Base-by-base conservation (phyloP, 805 yeast species). In the Yamadazyma insecticola region DNA sequence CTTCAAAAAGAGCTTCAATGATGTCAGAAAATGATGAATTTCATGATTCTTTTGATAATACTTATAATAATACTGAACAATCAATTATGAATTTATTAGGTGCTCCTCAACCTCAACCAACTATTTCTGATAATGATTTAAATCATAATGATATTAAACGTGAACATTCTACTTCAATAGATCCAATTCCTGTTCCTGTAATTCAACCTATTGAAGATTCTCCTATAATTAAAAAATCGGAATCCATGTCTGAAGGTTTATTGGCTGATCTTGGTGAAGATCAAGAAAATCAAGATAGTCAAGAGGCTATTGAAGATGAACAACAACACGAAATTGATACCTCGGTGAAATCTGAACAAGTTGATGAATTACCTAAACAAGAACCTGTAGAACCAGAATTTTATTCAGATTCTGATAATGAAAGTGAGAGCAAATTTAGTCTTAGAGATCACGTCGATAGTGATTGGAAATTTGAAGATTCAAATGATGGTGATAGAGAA, bases 81-180 rank as follows among this genome's bases (percentile, higher is more conserved):
- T 59, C 70, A 1, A 65, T 63, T 4, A 51, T 65, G 60, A 58
- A 61, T 36, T 45, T 65, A 20, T 48, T 65, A n/a, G n/a, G n/a
- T n/a, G n/a, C n/a, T n/a, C n/a, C n/a, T n/a, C n/a, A n/a, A n/a
- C n/a, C n/a, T n/a, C n/a, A n/a, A n/a, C n/a, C n/a, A n/a, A n/a
- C n/a, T n/a, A n/a, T n/a, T n/a, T n/a, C n/a, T n/a, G n/a, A n/a
- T n/a, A n/a, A n/a, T n/a, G n/a, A n/a, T n/a, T n/a, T n/a, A n/a
- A n/a, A n/a, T n/a, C n/a, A n/a, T n/a, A n/a, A n/a, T n/a, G n/a
- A n/a, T n/a, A n/a, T n/a, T n/a, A n/a, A n/a, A n/a, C n/a, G n/a
- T n/a, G n/a, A n/a, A n/a, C n/a, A n/a, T n/a, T n/a, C n/a, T n/a
- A n/a, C n/a, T n/a, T n/a, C n/a, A n/a, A n/a, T n/a, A n/a, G n/a